phyloP scores from a whole-genome alignment of 225 moss, liverwort and hornwort species.

The Asterella californica region DNA sequence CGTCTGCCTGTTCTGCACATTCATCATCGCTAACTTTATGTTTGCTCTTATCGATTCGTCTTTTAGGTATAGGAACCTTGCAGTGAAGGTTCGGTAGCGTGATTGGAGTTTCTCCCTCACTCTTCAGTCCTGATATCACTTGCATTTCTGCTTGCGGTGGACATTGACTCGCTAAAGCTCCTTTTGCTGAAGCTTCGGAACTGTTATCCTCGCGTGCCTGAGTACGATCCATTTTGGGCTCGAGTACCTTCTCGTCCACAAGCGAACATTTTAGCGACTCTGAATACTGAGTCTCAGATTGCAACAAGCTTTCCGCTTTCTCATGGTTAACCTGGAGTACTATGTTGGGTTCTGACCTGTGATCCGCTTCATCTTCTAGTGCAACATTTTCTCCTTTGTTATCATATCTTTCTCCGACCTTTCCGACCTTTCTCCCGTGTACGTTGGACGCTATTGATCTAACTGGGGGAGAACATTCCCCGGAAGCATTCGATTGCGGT shows the following conservation, averaged over 20 bases:
- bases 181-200: not conserved
- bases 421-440: not conserved
- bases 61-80: not conserved
- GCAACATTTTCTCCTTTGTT: not conserved
- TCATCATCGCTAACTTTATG: not conserved
- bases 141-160: not conserved
- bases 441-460: not conserved
- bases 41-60: not conserved
- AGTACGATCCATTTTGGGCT: not conserved
- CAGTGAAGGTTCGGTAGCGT: not conserved
- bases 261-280: not conserved
- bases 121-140: not conserved
- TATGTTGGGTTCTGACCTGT: not conserved
- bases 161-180: not conserved
- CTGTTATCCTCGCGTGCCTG: not conserved
- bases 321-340: constrained; percentile 21
- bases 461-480: not conserved
- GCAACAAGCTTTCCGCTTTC: constrained; percentile 14
- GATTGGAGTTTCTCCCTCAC: not conserved
- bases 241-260: not conserved
- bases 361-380: not conserved
- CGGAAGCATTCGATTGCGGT: constrained; percentile 6
- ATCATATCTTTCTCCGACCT: not conserved
- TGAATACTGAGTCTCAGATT: constrained; percentile 12
- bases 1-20: not conserved